Percentiles rank a stretch among this genome's conserved stretches.
Evolutionary conservation across 805 yeast species (phyloP).

Genomic region (Peterozyma toletana): DNA sequence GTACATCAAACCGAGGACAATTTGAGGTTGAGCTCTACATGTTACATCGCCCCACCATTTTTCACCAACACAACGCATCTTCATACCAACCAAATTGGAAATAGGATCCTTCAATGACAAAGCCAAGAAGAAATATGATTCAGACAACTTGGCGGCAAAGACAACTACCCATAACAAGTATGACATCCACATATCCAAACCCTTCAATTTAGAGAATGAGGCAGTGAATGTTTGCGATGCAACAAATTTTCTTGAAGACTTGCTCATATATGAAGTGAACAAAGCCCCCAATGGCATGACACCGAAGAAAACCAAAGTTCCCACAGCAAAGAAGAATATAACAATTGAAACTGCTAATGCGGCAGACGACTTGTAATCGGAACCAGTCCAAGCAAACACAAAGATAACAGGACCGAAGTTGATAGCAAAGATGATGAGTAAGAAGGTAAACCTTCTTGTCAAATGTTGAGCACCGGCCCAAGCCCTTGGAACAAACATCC

Average conservation of each 20-base stretch:
- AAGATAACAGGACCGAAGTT: conserved; percentile 86
- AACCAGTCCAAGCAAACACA: conserved; percentile 74
- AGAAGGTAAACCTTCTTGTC: conserved; percentile 76
- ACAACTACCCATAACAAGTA: conserved; percentile 86
- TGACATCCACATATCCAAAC: conserved; percentile 95
- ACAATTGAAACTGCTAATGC: conserved; percentile 79
- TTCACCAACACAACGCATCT: conserved; percentile 95
- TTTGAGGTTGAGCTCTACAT: conserved; percentile 82
- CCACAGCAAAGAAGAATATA: conserved; percentile 81
- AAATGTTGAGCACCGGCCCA: conserved; percentile 99
- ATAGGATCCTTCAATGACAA: conserved; percentile 91
- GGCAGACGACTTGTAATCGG: conserved; percentile 56
- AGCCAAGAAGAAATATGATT: conserved; percentile 89
- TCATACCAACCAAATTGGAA: conserved; percentile 75
- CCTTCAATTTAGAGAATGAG: conserved; percentile 69
- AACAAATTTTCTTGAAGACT: conserved; percentile 78
- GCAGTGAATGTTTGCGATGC: conserved; percentile 97
- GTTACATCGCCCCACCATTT: conserved; percentile 71
- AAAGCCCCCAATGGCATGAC: conserved; percentile 96
- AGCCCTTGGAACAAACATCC: conserved; percentile 93
- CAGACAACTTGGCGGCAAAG: conserved; percentile 81
- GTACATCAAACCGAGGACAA: conserved; percentile 88
- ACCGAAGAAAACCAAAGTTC: conserved; percentile 79
- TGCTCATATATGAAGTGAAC: conserved; percentile 88
- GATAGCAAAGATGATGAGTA: conserved; percentile 54